Base-by-base conservation (phyloP, 2,329 filamentous ascomycete genomes). In the Lithohypha guttulata region DNA sequence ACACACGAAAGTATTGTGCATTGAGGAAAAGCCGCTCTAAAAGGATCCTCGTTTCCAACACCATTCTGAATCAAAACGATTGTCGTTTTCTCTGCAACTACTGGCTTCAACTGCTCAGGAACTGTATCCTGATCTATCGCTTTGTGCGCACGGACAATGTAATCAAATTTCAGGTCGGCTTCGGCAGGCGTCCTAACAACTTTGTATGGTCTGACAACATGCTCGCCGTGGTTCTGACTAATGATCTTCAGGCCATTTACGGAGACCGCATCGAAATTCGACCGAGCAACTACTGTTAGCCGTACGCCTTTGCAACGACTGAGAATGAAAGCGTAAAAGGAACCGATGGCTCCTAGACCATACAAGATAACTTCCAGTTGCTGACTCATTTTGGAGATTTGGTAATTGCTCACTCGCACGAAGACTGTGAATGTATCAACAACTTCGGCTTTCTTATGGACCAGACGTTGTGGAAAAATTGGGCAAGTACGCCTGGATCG, bases 291-390 rank as follows among this genome's bases (percentile, higher is more conserved):
- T 0, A 66, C 64, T 0, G 61, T 63, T 11, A 68, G 42, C 4
- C 55, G 57, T 6, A 67, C 60, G 15, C 55, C 56, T 2, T 60
- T 45, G 21, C 54, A 57, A 2, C 66, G 62, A 37, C 59, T 63
- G 0, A 74, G 50, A 23, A 75, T 64, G 42, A 73, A 75, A 6
- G 69, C 66, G 48, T 75, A 75, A 46, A 75, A 75, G 2, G 69
- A 71, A 19, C 71, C 71, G 36, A 75, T 73, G 0, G 70, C 70
- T 48, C 70, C 69, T 0, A 74, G 61, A 2, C 70, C 70, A 39
- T 71, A 73, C 7, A 73, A 50, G 1, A 73, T 58, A 2, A 73
- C 61, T 20, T 64, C 58, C 34, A 62, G 52, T 14, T 55, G 2
- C 45, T 51, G 34, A 4, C 41, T 43, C 57, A 60, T 60, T 28